Evolutionary conservation across 139 green algal species (phyloP).

Genomic region (Gonium pectorale): DNA sequence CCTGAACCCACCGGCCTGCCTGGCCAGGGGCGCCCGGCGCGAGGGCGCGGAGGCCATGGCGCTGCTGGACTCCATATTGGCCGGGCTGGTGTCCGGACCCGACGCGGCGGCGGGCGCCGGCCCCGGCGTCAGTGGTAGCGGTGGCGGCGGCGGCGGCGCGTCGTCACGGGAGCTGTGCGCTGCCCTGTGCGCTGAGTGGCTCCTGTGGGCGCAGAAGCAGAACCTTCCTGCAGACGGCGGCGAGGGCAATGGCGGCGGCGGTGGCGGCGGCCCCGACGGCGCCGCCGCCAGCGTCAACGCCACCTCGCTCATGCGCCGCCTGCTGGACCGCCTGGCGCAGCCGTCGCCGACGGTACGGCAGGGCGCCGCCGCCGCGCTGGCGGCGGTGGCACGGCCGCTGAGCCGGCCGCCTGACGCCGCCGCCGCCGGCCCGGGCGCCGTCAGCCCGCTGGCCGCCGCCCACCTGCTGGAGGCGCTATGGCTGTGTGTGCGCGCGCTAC

Average conservation of each 20-base stretch:
- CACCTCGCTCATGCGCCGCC: slow-evolving; percentile 17
- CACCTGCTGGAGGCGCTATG: slow-evolving; percentile 20
- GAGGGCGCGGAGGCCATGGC: slow-evolving; percentile 47
- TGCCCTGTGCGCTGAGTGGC: slow-evolving; percentile 23
- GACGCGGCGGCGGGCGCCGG: background rate
- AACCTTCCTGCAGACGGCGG: background rate
- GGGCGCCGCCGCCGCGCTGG: slow-evolving; percentile 26
- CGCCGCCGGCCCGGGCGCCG: no score
- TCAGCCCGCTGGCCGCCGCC: background rate
- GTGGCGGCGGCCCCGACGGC: background rate
- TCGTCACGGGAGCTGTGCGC: slow-evolving; percentile 32
- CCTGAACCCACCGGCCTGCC: background rate
- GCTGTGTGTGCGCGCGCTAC: slow-evolving; percentile 9
- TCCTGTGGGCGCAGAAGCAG: slow-evolving; percentile 38
- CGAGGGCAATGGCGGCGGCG: background rate
- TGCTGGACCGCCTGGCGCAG: slow-evolving; percentile 35
- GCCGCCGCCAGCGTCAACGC: slow-evolving; percentile 12
- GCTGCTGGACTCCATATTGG: slow-evolving; percentile 32
- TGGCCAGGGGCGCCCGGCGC: slow-evolving; percentile 13
- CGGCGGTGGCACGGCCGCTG: slow-evolving; percentile 38
- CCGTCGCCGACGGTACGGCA: slow-evolving; percentile 11
- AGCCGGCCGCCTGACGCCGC: background rate
- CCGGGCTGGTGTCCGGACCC: background rate
- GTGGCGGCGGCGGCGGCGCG: background rate
- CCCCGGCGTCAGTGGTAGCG: background rate